Conservation (phyloP, 352 stramenopile genomes). For the Globisporangium viniferum region DNA sequence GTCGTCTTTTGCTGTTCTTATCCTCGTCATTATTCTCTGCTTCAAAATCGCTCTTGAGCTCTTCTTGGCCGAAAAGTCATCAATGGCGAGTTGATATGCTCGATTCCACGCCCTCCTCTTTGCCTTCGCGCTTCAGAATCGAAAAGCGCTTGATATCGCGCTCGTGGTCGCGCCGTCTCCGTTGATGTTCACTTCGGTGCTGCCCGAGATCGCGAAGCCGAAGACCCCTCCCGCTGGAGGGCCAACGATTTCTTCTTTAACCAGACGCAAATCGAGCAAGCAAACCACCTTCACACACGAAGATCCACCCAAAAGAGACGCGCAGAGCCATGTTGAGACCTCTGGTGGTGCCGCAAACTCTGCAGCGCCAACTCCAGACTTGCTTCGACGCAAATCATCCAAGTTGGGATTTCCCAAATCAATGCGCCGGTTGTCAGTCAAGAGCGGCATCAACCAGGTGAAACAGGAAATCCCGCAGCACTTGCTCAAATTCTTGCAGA, state of each 20-base stretch:
- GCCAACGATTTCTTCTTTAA: neutral
- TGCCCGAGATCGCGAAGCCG: conserved; percentile 24
- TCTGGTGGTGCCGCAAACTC: neutral
- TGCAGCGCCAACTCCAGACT: neutral
- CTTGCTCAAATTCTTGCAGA: conserved; percentile 55
- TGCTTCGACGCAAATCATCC: conserved; percentile 23
- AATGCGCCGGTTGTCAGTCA: neutral
- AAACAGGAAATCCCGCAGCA: conserved; percentile 40
- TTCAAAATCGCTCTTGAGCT: neutral
- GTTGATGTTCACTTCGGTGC: conserved; percentile 20
- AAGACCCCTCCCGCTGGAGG: neutral
- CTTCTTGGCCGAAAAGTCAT: neutral
- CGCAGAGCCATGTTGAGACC: neutral
- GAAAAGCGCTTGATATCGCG: neutral
- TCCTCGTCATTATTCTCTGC: neutral
- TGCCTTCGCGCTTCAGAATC: neutral
- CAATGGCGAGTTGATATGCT: neutral
- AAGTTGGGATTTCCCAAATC: conserved; percentile 9
- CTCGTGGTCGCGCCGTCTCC: neutral
- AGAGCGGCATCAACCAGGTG: neutral
- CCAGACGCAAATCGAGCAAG: conserved; percentile 7
- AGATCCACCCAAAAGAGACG: neutral
- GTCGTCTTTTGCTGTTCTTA: neutral
- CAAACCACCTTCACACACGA: neutral
- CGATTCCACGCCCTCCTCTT: neutral